Evolutionary conservation across 1,284 basidiomycete species (phyloP), one percentile per base, ranked within the genome.

Genomic region (Cryptococcus sp.): DNA sequence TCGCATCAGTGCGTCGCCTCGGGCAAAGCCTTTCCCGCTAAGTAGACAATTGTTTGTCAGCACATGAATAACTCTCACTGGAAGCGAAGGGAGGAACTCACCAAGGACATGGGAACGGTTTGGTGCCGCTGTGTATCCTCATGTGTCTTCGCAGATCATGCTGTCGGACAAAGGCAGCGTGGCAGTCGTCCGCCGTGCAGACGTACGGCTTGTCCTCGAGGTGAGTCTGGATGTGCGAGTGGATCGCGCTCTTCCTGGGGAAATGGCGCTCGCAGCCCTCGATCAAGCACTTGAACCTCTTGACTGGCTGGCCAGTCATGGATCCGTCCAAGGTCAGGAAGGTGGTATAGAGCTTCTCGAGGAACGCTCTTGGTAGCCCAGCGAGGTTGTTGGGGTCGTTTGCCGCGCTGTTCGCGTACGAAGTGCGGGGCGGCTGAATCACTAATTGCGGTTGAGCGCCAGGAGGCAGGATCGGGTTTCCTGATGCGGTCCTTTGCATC

Each of bases 131-230:
- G 62, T 82, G 81, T 27, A 81, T 81, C 25, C 76, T 70, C 62
- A 76, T 75, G 62, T 82, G 81, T 22, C 81, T 68, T 11, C 76
- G 70, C 20, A 81, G 60, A 59, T 82, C 81, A 56, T 81, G 80
- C 56, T 80, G 77, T 8, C 81, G 73, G 5, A 82, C 81, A 59
- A 82, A 82, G 0, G 77, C 73, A n/a, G 76, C 73, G 38, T 64
- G 60, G 60, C 75, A 75, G 52, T 54, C 81, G 22, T 67, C 64
- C 44, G 71, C 70, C 1, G 71, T 65, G 61, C 81, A 82, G 3
- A 76, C 67, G 65, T 77, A 81, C 25, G 80, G 81, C 70, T 81
- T 82, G 69, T 81, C 80, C 60, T 81, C 79, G n/a, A 82, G 66
- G 61, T 82, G 81, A 41, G 80, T 81, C 61, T 81, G 80, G 59